Conservation (phyloP, 1,284 basidiomycete genomes). For the Violaceomyces palustris region DNA sequence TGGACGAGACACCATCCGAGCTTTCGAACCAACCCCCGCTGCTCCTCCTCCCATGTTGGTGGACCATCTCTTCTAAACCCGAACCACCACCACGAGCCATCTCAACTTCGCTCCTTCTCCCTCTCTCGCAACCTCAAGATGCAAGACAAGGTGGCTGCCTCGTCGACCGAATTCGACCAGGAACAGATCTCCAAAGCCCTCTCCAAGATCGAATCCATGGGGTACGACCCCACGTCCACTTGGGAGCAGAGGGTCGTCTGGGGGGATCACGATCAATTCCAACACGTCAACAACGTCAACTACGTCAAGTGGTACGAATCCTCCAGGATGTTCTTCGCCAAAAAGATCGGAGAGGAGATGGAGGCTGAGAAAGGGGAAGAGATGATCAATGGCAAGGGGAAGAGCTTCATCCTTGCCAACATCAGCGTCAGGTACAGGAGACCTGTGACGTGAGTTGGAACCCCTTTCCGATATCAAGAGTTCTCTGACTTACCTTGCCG, state of each 20-base stretch:
- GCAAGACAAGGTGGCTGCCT: too few species aligned
- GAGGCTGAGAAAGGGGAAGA: constrained; percentile 12
- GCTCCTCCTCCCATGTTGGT: too few species aligned
- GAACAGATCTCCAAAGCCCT: too few species aligned
- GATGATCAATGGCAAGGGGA: constrained; percentile 22
- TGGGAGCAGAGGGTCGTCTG: constrained; percentile 35
- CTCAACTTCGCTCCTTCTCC: background rate
- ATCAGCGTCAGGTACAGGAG: constrained; percentile 40
- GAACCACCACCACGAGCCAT: background rate
- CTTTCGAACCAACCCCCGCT: too few species aligned
- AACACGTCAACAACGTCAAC: constrained; percentile 46
- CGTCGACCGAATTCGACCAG: too few species aligned
- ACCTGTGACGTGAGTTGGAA: constrained; percentile 17
- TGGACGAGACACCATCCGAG: too few species aligned
- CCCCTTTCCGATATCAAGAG: too few species aligned
- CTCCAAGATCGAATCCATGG: too few species aligned
- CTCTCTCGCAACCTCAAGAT: too few species aligned
- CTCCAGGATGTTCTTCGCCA: constrained; percentile 31
- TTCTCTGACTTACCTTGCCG: too few species aligned
- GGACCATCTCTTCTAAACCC: background rate
- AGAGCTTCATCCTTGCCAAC: constrained; percentile 36
- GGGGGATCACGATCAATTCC: constrained; percentile 42
- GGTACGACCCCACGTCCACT: constrained; percentile 8
- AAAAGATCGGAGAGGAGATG: constrained; percentile 4
- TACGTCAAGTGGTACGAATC: constrained; percentile 44